phyloP scores from a whole-genome alignment of 2,329 filamentous ascomycete genomes.

The Berkeleyomyces basicola region DNA sequence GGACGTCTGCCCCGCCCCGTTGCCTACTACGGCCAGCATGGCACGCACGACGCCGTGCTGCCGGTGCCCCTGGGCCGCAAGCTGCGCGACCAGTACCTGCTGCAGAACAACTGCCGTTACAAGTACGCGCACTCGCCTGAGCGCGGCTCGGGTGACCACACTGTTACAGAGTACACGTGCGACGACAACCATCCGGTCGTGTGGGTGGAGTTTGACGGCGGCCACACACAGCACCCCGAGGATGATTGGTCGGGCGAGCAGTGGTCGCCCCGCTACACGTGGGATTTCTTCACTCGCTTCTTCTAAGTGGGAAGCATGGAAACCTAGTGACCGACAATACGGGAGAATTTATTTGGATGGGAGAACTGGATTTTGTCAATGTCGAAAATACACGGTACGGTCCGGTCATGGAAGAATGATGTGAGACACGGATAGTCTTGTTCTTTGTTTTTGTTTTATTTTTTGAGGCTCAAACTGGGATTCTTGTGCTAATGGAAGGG shows the following conservation, averaged over 20 bases:
- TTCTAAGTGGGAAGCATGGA: constrained; percentile 3
- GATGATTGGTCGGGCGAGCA: constrained; percentile 5
- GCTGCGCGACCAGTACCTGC: constrained; percentile 22
- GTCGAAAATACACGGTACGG: too few relatives aligned
- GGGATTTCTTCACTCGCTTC: constrained; percentile 14
- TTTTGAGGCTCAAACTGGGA: background rate
- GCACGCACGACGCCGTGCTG: constrained; percentile 22
- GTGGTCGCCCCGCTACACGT: constrained; percentile 6
- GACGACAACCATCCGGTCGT: constrained; percentile 17
- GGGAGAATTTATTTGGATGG: too few relatives aligned
- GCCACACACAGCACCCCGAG: constrained; percentile 9
- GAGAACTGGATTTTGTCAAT: too few relatives aligned
- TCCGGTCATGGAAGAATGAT: background rate
- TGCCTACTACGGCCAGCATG: constrained; percentile 24
- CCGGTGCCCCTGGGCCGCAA: constrained; percentile 19
- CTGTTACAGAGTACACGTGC: constrained; percentile 20
- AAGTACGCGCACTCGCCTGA: constrained; percentile 17
- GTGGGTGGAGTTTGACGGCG: constrained; percentile 18
- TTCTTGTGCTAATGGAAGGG: too few relatives aligned
- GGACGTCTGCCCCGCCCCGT: constrained; percentile 20
- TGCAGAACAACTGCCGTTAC: constrained; percentile 21
- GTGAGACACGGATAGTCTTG: background rate
- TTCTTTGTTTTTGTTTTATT: background rate
- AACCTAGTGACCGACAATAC: background rate
- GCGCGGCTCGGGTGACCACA: constrained; percentile 14